Conservation (phyloP, 306 rosid species). For the Betula pendula region DNA sequence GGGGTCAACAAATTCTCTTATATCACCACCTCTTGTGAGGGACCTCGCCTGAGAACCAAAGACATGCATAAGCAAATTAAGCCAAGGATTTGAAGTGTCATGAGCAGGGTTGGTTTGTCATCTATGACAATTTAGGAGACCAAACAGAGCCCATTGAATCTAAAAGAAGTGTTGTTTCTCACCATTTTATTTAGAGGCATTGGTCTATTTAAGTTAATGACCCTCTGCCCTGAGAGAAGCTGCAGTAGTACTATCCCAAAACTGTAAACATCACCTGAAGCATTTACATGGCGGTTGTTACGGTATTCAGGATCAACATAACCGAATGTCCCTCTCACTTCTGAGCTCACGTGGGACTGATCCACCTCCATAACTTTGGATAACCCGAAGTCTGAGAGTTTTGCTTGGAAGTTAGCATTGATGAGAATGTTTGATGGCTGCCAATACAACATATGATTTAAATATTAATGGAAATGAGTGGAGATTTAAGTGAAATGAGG, state of each 20-base stretch:
- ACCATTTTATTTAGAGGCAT: constrained; percentile 58
- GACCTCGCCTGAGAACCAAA: constrained; percentile 46
- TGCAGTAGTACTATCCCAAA: constrained; percentile 67
- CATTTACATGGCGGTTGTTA: constrained; percentile 60
- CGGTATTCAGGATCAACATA: constrained; percentile 70
- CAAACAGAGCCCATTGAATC: neutral
- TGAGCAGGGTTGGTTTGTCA: too few relatives aligned
- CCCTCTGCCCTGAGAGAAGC: constrained; percentile 61
- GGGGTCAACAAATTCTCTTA: constrained; percentile 55
- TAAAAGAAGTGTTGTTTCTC: constrained; percentile 14
- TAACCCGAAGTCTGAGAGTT: constrained; percentile 69
- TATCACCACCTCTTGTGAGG: constrained; percentile 37
- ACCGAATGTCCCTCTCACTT: constrained; percentile 75
- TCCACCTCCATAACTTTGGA: constrained; percentile 56
- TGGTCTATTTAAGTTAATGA: constrained; percentile 49
- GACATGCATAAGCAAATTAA: neutral
- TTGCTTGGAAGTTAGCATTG: constrained; percentile 51
- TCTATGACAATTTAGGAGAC: neutral
- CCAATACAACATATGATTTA: constrained; percentile 9
- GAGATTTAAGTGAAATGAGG: neutral
- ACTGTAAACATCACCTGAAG: constrained; percentile 67
- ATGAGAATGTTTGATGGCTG: constrained; percentile 76
- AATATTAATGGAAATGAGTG: constrained; percentile 5
- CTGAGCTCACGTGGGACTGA: constrained; percentile 65
- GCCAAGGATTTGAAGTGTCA: neutral